Percentiles rank a stretch among this genome's conserved stretches.
These are phyloP conservation scores for Aspergillus bridgeri DNA, from an alignment of 495 filamentous ascomycete genomes.

Conservation along the genomic window DNA sequence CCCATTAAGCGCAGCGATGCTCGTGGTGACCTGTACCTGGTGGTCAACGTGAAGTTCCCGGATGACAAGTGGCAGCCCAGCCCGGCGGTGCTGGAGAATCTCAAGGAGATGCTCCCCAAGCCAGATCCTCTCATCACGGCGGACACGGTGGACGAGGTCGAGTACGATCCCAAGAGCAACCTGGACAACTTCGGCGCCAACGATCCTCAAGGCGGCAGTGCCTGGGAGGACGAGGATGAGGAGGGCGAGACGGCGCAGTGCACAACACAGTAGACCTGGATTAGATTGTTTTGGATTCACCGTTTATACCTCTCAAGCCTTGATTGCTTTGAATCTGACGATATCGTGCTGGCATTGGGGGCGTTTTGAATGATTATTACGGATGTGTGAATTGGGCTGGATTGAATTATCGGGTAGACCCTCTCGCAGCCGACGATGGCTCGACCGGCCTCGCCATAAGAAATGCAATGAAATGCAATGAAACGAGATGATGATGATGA, in stretches of 20 bases:
- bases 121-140: constrained; percentile 55
- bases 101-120: constrained; percentile 72
- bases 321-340: constrained; percentile 7
- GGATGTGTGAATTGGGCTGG: too few species aligned
- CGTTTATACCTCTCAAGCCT: constrained; percentile 15
- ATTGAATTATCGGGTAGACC: too few species aligned
- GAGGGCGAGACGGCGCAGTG: constrained; percentile 67
- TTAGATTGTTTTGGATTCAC: constrained; percentile 8
- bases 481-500: too few species aligned
- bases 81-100: constrained; percentile 58
- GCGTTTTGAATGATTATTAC: constrained; percentile 12
- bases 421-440: too few species aligned
- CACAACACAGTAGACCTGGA: constrained; percentile 68
- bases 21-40: constrained; percentile 83
- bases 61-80: constrained; percentile 76
- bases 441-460: too few species aligned
- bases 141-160: constrained; percentile 80
- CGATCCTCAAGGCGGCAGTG: constrained; percentile 66
- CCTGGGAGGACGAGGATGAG: constrained; percentile 80
- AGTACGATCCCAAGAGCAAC: constrained; percentile 74
- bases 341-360: constrained; percentile 21
- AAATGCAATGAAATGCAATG: too few species aligned
- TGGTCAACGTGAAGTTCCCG: constrained; percentile 86
- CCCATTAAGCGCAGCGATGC: constrained; percentile 78
- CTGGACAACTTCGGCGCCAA: constrained; percentile 74